Base-by-base conservation (phyloP, 805 yeast species). In the Candida manassasensis region DNA sequence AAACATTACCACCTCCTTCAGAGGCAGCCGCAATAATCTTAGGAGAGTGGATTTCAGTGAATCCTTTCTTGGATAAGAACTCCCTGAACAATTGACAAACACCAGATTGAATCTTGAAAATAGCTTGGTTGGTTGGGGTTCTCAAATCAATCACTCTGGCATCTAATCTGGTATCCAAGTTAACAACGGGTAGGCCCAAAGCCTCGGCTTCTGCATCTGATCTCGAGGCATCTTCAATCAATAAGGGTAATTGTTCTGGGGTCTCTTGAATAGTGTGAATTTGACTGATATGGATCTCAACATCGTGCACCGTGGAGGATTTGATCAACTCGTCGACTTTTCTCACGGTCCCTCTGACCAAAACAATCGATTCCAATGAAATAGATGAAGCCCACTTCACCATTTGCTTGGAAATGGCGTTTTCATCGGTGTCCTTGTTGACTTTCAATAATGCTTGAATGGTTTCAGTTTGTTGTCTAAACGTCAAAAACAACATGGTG, bases 1-100 rank as follows among this genome's bases (percentile, higher is more conserved):
- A 93, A 32, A 93, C 97, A 61, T 87, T 90, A 40, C 97, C 78
- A 48, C 99, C 99, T 64, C 97, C 96, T 72, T 93, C 99, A 42
- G 95, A 84, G 27, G 98, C 84, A 27, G 97, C 87, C 49, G 94
- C 96, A 54, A 90, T 76, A 50, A 93, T 71, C 69, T 93, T 93
- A 43, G 99, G 99, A 9, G 97, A 83, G 67, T 93, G 99, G 49
- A 88, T 81, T 70, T 94, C 99, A 24, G 81, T 77, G 67, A 93
- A 93, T 18, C 76, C 75, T 49, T 69, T 75, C 32, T 61, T 62
- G 41, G 64, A 57, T 53, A 93, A 71, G 59, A 83, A 93, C 69
- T 93, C 97, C 59, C 95, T 79, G 76, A 93, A 93, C 54, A 94
- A 69, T 26, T 71, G 70, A 57, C 90, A 77, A 39, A 93, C 95